Evolutionary conservation across 257 asterid genomes (phyloP), one percentile per base, ranked within the genome.

Genomic region (Capsicum chinense): DNA sequence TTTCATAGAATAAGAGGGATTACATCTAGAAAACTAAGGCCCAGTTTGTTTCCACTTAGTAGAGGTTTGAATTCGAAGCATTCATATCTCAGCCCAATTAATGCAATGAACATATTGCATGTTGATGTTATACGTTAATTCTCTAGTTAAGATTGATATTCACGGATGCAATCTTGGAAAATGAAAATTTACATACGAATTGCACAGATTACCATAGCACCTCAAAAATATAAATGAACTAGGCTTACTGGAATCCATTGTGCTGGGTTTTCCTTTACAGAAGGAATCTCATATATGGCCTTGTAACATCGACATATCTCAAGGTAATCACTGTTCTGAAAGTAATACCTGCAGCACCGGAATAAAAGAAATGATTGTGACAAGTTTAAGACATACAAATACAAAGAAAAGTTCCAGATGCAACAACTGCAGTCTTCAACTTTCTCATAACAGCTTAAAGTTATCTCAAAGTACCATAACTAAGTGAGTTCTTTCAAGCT

Each of bases 221-320:
- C 48, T 47, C 6, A 78, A 78, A 14, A 52, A 0, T 78, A 54
- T 33, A 78, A 4, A 13, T 78, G 64, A 33, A 56, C n/a, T 54
- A 54, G 82, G 35, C 44, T 86, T 92, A 96, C 99, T 84, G 97
- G 99, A 83, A 88, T 92, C 98, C 98, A 96, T 85, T 90, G 93
- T 16, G 83, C 84, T n/a, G 92, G 91, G 88, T 93, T 97, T 88
- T 92, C 97, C 83, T 93, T 95, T 89, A 97, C 94, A 42, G 92
- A 89, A 47, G 98, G 98, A 85, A 93, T 97, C 84, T 97, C 98
- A 84, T 93, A 97, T 70, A 95, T 97, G 59, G 99, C 90, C 91
- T 97, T 93, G 91, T 93, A 97, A 87, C 94, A 92, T 52, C 98
- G 99, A 85, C 98, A 93, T 84, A 95, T 97, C 86, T 95, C 99